These are phyloP conservation scores for Rhodotorula sp. DNA, from an alignment of 1,284 basidiomycete species.

Conservation along the genomic window DNA sequence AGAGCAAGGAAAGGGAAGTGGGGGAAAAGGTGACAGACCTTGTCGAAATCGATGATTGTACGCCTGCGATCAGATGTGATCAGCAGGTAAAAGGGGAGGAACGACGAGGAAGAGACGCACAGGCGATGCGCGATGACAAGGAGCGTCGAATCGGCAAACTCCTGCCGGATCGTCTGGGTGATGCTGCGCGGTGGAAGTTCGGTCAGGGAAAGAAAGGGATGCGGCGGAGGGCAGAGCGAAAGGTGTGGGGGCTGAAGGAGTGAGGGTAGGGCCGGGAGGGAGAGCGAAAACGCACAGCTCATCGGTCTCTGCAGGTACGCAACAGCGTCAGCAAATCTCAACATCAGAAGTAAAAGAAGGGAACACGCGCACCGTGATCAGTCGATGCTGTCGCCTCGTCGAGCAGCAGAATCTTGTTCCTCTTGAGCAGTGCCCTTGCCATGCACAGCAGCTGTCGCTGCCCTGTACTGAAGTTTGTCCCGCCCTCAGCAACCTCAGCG, in stretches of 20 bases:
- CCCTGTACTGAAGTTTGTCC: conserved; percentile 82
- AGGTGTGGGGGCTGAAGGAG: neutral
- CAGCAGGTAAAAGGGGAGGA: accelerated
- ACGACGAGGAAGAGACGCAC: conserved; percentile 46
- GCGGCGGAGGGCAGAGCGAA: too few species aligned
- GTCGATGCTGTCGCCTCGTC: conserved; percentile 58
- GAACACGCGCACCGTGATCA: conserved; percentile 8
- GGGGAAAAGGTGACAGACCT: too few species aligned
- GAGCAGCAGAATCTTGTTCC: conserved; percentile 65
- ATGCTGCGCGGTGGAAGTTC: conserved; percentile 46
- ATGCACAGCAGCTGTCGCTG: conserved; percentile 73
- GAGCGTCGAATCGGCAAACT: conserved; percentile 67
- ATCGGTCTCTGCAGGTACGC: conserved; percentile 60
- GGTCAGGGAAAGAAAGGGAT: too few species aligned
- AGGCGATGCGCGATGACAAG: conserved; percentile 65
- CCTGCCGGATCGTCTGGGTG: conserved; percentile 70
- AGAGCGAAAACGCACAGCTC: conserved; percentile 57
- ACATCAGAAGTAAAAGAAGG: conserved; percentile 5
- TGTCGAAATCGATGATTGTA: conserved; percentile 52
- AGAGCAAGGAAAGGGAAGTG: too few species aligned
- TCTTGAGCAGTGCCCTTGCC: conserved; percentile 49
- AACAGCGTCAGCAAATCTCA: neutral
- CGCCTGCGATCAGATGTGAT: conserved; percentile 37
- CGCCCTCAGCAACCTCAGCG: conserved; percentile 77
- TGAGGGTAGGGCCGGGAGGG: neutral